Base-by-base conservation (phyloP, 805 yeast genomes). In the Candida vaughaniae region DNA sequence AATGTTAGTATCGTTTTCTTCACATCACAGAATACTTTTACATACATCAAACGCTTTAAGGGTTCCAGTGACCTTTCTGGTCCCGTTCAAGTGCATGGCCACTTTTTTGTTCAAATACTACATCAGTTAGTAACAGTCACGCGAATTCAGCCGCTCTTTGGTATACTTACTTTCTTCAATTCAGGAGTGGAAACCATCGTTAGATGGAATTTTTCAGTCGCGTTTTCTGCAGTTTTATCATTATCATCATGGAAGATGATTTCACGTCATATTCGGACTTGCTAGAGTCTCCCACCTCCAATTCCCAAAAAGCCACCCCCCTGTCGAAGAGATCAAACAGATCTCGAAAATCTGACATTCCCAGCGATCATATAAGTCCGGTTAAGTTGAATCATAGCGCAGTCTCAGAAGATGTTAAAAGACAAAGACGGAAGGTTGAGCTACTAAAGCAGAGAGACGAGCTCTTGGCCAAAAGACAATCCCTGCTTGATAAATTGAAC, bases 31-130 rank as follows among this genome's bases (percentile, higher is more conserved):
- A 6, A 20, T 20, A n/a, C n/a, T n/a, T 10, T 6, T 53, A 59
- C 65, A 33, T 55, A 79, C 76, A 55, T 91, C 98, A 57, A 80
- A 91, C 2, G 98, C 98, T 50, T 86, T 70, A 37, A 91, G 71
- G 9, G 77, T 75, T 2, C 98, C 98, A n/a, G 77, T 75, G 1
- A 91, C 77, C 48, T 75, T 76, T 34, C 97, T 71, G 10, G 84
- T 64, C 1, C 95, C 95, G 57, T 87, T 88, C 42, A 91, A 69
- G 46, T 83, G 85, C 12, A 91, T 66, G 10, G 79, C 69, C 18
- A 91, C 71, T 51, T 78, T 77, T 61, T 85, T 86, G 54, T 85
- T 90, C 76, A 87, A 72, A 56, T 86, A 88, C 82, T 83, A 18
- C 3, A 29, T 25, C 22, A n/a, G 55, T 51, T 48, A 51, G 53